These are phyloP conservation scores for Apiospora aurea DNA, from an alignment of 2,329 filamentous ascomycete species.

Conservation along the genomic window DNA sequence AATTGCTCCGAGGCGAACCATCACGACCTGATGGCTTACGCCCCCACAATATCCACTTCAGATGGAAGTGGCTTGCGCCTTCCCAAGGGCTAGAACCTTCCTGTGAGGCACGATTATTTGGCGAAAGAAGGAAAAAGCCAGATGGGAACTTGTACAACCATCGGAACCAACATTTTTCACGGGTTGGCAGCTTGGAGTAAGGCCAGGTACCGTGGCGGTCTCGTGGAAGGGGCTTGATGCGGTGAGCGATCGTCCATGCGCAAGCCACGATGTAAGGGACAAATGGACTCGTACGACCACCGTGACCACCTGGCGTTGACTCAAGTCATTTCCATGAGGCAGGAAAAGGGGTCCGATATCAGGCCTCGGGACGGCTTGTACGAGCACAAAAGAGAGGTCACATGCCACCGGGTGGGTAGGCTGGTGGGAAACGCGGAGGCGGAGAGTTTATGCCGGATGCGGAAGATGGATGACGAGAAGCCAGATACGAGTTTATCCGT, in stretches of 20 bases:
- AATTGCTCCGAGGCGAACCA: not conserved
- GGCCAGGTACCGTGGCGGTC: not conserved
- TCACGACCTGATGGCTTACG: not conserved
- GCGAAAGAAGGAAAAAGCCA: not conserved
- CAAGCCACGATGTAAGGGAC: constrained; percentile 20
- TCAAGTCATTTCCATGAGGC: not conserved
- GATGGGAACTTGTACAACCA: not conserved
- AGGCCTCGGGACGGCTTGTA: not conserved
- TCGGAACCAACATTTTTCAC: not conserved
- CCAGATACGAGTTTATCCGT: not conserved
- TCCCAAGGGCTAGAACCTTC: not conserved
- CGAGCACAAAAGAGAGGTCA: not conserved
- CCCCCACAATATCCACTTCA: not conserved
- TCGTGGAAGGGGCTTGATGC: not conserved
- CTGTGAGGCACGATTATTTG: not conserved
- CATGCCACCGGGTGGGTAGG: not conserved
- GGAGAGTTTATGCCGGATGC: not conserved
- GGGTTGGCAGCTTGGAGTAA: not conserved
- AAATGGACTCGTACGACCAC: not conserved
- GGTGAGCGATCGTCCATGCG: not conserved
- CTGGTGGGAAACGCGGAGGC: not conserved
- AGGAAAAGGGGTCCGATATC: not conserved
- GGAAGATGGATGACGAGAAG: not conserved
- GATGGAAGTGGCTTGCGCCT: not conserved
- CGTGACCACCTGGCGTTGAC: not conserved